Conservation (phyloP, 257 asterid species). For the Cruciata laevipes region DNA sequence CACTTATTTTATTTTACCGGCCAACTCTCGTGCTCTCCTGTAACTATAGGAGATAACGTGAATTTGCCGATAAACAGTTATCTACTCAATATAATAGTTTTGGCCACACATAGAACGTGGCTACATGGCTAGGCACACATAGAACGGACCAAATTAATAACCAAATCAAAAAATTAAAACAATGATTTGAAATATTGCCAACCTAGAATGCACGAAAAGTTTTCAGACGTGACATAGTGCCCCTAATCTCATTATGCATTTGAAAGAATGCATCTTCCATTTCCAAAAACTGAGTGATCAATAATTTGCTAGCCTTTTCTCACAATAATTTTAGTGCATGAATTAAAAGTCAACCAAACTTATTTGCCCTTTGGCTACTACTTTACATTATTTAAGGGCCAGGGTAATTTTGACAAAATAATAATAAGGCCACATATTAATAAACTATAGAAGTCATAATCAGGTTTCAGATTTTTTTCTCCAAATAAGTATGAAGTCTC, state of each 20-base stretch:
- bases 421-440: background rate
- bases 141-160: background rate
- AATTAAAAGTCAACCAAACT: background rate
- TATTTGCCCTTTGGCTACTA: conserved; percentile 4
- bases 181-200: background rate
- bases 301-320: background rate
- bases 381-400: background rate
- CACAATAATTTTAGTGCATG: background rate
- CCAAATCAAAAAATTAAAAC: too few relatives aligned
- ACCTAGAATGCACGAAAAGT: background rate
- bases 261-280: background rate
- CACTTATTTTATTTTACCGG: too few relatives aligned
- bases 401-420: background rate
- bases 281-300: background rate
- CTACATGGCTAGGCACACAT: background rate
- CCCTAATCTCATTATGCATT: conserved; percentile 1
- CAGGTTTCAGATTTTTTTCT: background rate
- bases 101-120: too few relatives aligned
- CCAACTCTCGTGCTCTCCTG: too few relatives aligned
- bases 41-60: too few relatives aligned
- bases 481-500: too few relatives aligned
- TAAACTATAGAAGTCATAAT: too few relatives aligned
- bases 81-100: too few relatives aligned
- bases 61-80: too few relatives aligned
- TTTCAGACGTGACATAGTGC: background rate